phyloP scores from a whole-genome alignment of 2,329 filamentous ascomycete species.

The Geosmithia putterillii region DNA sequence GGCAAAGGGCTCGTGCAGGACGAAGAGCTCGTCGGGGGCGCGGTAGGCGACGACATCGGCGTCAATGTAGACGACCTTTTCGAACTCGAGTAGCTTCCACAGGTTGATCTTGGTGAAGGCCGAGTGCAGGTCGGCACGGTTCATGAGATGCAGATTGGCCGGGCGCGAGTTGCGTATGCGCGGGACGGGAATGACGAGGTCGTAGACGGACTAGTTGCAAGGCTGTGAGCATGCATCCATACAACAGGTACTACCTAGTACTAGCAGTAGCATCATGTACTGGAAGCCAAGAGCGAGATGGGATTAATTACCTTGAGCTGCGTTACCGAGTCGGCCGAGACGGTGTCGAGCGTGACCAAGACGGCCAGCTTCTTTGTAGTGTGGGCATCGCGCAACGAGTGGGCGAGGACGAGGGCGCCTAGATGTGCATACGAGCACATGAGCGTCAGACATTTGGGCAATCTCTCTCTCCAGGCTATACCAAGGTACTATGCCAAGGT shows the following conservation, averaged over 20 bases:
- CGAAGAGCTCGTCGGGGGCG: constrained; percentile 87
- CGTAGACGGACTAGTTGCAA: constrained; percentile 58
- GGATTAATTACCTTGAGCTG: constrained; percentile 56
- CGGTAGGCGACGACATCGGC: constrained; percentile 85
- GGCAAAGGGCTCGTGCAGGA: constrained; percentile 44
- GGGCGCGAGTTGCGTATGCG: constrained; percentile 62
- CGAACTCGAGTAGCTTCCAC: constrained; percentile 84
- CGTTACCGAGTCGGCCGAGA: constrained; percentile 62
- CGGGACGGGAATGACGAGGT: constrained; percentile 77
- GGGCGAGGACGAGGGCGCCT: constrained; percentile 89
- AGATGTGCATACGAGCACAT: not conserved
- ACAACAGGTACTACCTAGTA: too few relatives aligned
- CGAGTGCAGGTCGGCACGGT: constrained; percentile 77
- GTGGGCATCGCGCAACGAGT: constrained; percentile 85
- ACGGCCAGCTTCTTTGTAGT: constrained; percentile 77
- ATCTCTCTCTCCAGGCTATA: too few relatives aligned
- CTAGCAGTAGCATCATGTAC: not conserved
- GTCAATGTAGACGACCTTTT: constrained; percentile 88
- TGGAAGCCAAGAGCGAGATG: not conserved
- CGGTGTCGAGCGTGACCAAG: constrained; percentile 67
- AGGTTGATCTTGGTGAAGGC: constrained; percentile 95
- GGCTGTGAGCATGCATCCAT: not conserved
- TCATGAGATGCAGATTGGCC: constrained; percentile 83
- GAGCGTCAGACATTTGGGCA: too few relatives aligned
- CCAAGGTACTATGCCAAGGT: too few relatives aligned